Evolutionary conservation across 2,329 filamentous ascomycete genomes (phyloP), one percentile per base, ranked within the genome.

Genomic region (Geosmithia flava): DNA sequence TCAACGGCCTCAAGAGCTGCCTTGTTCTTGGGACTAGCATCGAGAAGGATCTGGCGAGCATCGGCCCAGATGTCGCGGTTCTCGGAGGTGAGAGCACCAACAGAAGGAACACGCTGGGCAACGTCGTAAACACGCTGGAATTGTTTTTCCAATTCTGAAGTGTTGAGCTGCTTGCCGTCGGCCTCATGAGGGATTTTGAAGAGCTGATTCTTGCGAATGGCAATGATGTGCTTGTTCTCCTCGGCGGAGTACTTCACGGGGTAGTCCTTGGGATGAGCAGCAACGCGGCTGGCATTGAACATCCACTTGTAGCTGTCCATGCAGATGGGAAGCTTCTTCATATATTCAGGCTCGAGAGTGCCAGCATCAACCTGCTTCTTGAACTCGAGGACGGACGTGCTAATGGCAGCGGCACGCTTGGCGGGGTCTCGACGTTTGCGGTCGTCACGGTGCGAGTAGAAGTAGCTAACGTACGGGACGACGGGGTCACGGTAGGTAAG

Each of bases 291-390:
- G 67, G 80, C 81, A 69, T 98, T 97, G 78, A 98, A 98, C 93
- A 98, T 98, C 79, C 83, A 97, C 71, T 95, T 75, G 74, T 96
- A 97, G 62, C 87, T 93, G 74, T 89, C 89, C 93, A 98, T 98
- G 67, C 90, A 93, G 62, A 97, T 91, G 51, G 93, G 93, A 51
- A 94, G 77, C 69, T 89, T 90, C 74, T 94, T 94, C 89, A 98
- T 95, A 71, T 96, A 97, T 69, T 98, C 93, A 20, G 93, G 93
- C 72, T 98, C 93, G 47, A 98, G 74, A 7, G 80, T 82, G 55
- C 83, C 82, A 42, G 67, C 65, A 62, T 96, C 91, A 19, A 97
- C 91, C 69, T 89, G 81, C 67, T 83, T 85, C 78, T 96, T 95
- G 76, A 98, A 98, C 62, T 94, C 88, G 40, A 98, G 77, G 1